phyloP scores from a whole-genome alignment of 1,139 yeast species.

The Protomyces inundatus region DNA sequence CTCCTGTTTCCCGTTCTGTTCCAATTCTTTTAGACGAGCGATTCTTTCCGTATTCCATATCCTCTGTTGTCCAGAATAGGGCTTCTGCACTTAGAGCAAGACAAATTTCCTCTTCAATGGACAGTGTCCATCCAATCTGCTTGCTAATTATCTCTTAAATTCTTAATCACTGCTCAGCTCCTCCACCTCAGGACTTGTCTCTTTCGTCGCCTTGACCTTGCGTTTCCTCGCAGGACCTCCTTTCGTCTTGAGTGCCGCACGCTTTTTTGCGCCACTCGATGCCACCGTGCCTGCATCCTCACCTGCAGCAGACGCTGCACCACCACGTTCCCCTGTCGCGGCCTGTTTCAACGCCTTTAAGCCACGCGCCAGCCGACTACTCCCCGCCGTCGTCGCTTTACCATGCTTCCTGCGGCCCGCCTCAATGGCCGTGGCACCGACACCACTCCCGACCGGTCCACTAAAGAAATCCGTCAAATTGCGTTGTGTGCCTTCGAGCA shows the following conservation, averaged over 20 bases:
- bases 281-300: not conserved
- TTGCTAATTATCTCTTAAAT: too few relatives aligned
- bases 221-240: not conserved
- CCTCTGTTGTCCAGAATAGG: too few relatives aligned
- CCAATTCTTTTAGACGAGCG: too few relatives aligned
- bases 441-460: conserved; percentile 24
- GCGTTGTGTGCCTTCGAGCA: conserved; percentile 49
- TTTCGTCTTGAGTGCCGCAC: not conserved
- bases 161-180: too few relatives aligned
- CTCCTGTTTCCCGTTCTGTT: too few relatives aligned
- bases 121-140: too few relatives aligned
- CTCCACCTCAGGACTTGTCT: too few relatives aligned
- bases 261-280: not conserved
- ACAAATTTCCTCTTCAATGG: too few relatives aligned
- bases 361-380: not conserved
- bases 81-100: too few relatives aligned
- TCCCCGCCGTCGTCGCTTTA: not conserved
- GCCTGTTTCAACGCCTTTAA: not conserved
- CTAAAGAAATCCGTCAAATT: conserved; percentile 54
- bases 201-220: not conserved
- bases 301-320: not conserved
- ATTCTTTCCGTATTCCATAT: too few relatives aligned
- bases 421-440: not conserved
- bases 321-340: not conserved
- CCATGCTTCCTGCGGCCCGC: not conserved